Percentiles rank a stretch among this genome's conserved stretches.
Conservation (phyloP, 139 green algal genomes). For the Trebouxia sp. region DNA sequence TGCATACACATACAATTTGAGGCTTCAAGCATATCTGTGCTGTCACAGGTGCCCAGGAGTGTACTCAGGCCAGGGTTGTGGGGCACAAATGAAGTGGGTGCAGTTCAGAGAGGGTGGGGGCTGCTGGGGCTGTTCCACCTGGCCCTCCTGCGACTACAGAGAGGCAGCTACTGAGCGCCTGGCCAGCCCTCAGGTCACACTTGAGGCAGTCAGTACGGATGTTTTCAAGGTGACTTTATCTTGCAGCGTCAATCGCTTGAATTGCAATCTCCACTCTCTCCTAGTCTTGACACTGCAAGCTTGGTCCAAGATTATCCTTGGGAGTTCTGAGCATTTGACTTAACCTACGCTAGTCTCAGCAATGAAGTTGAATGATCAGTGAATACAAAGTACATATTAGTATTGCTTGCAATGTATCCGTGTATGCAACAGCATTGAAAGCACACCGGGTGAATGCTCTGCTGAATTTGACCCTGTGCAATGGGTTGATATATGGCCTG, state of each 20-base stretch:
- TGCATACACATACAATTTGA: too few relatives aligned
- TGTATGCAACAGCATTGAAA: too few relatives aligned
- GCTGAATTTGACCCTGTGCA: too few relatives aligned
- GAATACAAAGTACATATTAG: not conserved
- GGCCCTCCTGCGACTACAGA: slow-evolving; percentile 44
- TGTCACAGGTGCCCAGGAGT: slow-evolving; percentile 46
- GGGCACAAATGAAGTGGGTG: slow-evolving; percentile 33
- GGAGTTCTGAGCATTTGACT: not conserved
- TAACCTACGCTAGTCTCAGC: not conserved
- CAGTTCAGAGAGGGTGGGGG: not conserved
- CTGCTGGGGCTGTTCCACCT: slow-evolving; percentile 35
- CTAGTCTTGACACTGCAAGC: not conserved
- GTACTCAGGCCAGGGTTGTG: slow-evolving; percentile 43
- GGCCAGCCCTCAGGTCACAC: slow-evolving; percentile 48
- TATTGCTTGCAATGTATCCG: not conserved
- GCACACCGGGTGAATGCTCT: too few relatives aligned
- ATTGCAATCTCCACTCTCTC: not conserved
- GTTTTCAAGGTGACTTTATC: slow-evolving; percentile 45
- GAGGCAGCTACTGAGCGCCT: slow-evolving; percentile 53
- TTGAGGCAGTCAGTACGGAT: slow-evolving; percentile 46
- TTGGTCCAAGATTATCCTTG: not conserved
- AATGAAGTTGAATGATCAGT: not conserved
- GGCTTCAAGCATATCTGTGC: not conserved
- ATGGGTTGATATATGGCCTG: too few relatives aligned
- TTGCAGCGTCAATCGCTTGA: not conserved